Base-by-base conservation (phyloP, 2,329 filamentous ascomycete genomes). In the Phyllosticta citriasiana region DNA sequence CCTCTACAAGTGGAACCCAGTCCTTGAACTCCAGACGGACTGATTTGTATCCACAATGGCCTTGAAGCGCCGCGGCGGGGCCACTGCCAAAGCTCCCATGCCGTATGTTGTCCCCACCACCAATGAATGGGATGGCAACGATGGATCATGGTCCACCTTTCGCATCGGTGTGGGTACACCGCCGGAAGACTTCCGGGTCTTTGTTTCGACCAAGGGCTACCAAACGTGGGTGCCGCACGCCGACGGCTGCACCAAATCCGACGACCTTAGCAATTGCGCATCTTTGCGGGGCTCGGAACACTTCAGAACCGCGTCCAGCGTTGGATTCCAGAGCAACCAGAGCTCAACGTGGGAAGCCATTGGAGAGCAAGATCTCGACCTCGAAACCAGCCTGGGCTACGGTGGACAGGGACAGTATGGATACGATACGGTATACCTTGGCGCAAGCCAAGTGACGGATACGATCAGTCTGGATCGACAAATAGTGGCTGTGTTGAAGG, bases 131-230 rank as follows among this genome's bases (percentile, higher is more conserved):
- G 73, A 77, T 47, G 75, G 75, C 56, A 71, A 74, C 59, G 74
- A 77, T 66, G 75, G 75, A 1, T 65, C 62, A 53, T 77, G 75
- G 75, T 75, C 72, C 54, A 74, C 73, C 2, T 77, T 77, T 65
- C 67, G 69, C n/a, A 67, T 77, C 47, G 70, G 67, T 54, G 71
- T 77, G 1, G 75, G 75, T 3, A 72, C 68, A 35, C 74, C 74
- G 26, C 70, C 69, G 26, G 74, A 77, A 61, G 70, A 74, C 47
- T 72, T 74, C 30, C 68, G 70, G n/a, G 68, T 74, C 7, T 64
- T 73, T 27, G 67, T 72, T 5, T 72, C 73, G 10, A 72, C 71
- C n/a, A 66, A 72, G 62, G 63, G 71, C 63, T 64, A 66, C 61
- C 64, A 69, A 65, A 68, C 70, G 57, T 67, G 68, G 60, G 65